Base-by-base conservation (phyloP, 2,329 filamentous ascomycete genomes). In the Sphaerulina populicola region DNA sequence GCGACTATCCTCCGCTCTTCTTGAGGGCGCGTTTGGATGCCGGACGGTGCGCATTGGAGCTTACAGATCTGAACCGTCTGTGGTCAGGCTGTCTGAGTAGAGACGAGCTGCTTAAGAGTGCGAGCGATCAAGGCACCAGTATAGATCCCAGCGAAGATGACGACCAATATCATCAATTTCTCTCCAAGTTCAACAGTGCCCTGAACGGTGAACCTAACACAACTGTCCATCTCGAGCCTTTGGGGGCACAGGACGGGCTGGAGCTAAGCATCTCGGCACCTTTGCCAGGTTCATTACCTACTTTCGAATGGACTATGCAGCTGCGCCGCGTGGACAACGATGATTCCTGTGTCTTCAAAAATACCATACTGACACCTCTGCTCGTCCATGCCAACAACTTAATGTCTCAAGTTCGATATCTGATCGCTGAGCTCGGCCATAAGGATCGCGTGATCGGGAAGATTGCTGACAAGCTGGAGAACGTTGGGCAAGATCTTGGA, bases 41-140 rank as follows among this genome's bases (percentile, higher is more conserved):
- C 12, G 68, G 74, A 42, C 76, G 79, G 9, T 90, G 90, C 69
- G 75, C 71, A 1, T 65, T 90, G 27, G 75, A 79, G 52, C 64
- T 91, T 36, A 88, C 85, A 2, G 86, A 91, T 64, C 74, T 89
- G 53, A 81, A 78, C 63, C 78, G 82, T 57, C 71, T 89, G n/a
- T 93, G 86, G 86, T 69, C 72, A 23, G 86, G 90, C 68, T 73
- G 67, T 7, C 69, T 89, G 18, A 76, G 81, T 50, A 72, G 79
- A 18, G 73, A 72, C n/a, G 74, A 72, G 9, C 84, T 91, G 51
- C 75, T 82, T 49, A 70, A 74, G 53, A 78, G 84, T 53, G 83
- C 80, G 29, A 73, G 79, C 50, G 69, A 77, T 21, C 76, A 83
- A 58, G 76, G 81, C 59, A 86, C 83, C 12, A 82, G 78, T 54